These are phyloP conservation scores for Dictyostelium brefeldianum DNA, from an alignment of 78 protist genomes.

Conservation along the genomic window DNA sequence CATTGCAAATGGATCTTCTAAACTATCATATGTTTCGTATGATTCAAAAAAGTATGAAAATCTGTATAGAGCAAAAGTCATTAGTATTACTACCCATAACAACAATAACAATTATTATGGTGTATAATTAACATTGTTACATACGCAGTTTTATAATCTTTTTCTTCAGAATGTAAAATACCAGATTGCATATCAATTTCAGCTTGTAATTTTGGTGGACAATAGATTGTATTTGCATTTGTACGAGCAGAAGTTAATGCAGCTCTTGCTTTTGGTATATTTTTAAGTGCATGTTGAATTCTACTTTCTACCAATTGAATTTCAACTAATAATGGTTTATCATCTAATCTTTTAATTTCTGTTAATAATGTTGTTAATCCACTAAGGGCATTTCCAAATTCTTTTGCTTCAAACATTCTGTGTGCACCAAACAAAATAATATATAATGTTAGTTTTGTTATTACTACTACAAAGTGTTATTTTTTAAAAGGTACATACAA, in stretches of 20 bases:
- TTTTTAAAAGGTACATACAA: constrained; percentile 34
- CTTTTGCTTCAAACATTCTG: constrained; percentile 79
- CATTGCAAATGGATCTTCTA: constrained; percentile 82
- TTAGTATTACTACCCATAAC: background rate
- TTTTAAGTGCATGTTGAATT: constrained; percentile 90
- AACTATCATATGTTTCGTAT: constrained; percentile 92
- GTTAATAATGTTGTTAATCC: constrained; percentile 84
- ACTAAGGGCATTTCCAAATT: constrained; percentile 86
- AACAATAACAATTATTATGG: background rate
- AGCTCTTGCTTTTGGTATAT: constrained; percentile 91
- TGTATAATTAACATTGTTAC: background rate
- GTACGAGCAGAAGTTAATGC: constrained; percentile 95
- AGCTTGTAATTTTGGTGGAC: constrained; percentile 97
- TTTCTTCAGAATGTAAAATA: constrained; percentile 97
- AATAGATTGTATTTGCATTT: constrained; percentile 97
- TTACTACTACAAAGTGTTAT: background rate
- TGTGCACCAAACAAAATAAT: background rate
- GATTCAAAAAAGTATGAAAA: constrained; percentile 98
- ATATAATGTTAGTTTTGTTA: background rate
- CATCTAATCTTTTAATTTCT: constrained; percentile 98
- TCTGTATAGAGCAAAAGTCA: constrained; percentile 15
- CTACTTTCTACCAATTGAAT: constrained; percentile 94
- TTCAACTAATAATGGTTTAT: constrained; percentile 97
- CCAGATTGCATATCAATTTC: constrained; percentile 96
- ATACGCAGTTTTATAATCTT: constrained; percentile 98